Conservation (phyloP, 2,329 filamentous ascomycete genomes). For the Alternaria infectoria region DNA sequence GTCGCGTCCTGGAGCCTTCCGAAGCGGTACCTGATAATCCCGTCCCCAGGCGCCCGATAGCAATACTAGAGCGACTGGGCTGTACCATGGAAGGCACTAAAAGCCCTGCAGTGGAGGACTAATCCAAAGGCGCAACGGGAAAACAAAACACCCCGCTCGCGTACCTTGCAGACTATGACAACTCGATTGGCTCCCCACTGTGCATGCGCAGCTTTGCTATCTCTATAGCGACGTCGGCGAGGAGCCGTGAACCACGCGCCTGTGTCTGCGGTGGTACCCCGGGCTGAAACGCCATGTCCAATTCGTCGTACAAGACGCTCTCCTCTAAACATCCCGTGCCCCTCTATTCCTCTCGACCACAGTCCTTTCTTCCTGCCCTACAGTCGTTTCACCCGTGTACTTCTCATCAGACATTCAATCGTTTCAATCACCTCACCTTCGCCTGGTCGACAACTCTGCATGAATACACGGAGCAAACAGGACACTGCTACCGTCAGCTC, state of each 20-base stretch:
- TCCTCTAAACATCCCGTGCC: slow-evolving; percentile 4
- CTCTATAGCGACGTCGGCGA: slow-evolving; percentile 15
- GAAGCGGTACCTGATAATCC: neutral
- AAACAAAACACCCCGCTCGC: slow-evolving; percentile 1
- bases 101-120: slow-evolving; percentile 4
- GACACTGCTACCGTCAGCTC: slow-evolving; percentile 13
- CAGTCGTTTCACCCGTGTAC: slow-evolving; percentile 6
- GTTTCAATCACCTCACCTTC: neutral
- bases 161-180: slow-evolving; percentile 8
- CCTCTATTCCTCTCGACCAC: slow-evolving; percentile 5
- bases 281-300: slow-evolving; percentile 13
- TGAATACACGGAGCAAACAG: slow-evolving; percentile 11
- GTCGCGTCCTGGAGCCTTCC: neutral
- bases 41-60: neutral
- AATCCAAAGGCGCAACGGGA: slow-evolving; percentile 2
- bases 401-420: neutral
- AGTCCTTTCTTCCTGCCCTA: slow-evolving; percentile 6
- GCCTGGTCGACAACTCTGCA: slow-evolving; percentile 1
- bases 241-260: slow-evolving; percentile 8
- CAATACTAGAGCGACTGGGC: neutral
- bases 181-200: neutral
- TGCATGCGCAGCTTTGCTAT: slow-evolving; percentile 6
- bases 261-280: slow-evolving; percentile 10
- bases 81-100: neutral
- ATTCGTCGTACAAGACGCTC: slow-evolving; percentile 6